These are phyloP conservation scores for Salix koriyanagi DNA, from an alignment of 345 rosid genomes.

Conservation along the genomic window DNA sequence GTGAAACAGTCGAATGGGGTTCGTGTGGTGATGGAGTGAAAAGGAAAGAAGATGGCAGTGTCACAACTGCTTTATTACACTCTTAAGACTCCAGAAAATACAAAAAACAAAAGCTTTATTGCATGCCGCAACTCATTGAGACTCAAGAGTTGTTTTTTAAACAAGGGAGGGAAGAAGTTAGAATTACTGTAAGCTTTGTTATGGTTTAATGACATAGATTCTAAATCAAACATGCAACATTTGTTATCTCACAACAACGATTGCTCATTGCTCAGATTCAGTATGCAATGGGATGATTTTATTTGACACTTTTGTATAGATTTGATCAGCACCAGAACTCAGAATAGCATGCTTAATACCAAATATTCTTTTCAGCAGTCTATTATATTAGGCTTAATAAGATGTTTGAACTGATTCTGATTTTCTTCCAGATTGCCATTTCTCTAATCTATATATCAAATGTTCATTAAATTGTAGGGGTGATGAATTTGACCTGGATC, in stretches of 20 bases:
- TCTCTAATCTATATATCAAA: background rate
- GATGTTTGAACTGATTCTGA: background rate
- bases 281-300: background rate
- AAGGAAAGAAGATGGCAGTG: background rate
- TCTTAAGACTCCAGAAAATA: background rate
- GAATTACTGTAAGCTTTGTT: background rate
- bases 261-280: background rate
- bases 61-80: background rate
- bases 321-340: background rate
- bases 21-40: background rate
- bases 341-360: background rate
- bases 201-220: background rate
- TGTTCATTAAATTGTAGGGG: constrained; percentile 49
- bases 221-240: background rate
- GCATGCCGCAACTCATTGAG: background rate
- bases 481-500: constrained; percentile 83
- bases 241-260: background rate
- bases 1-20: background rate
- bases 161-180: background rate
- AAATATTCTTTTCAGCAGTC: background rate
- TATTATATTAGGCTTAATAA: background rate
- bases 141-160: background rate
- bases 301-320: background rate
- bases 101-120: background rate
- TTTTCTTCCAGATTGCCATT: background rate